These are phyloP conservation scores for Hyphopichia wangnamkhiaoensis DNA, from an alignment of 1,139 yeast genomes.

Conservation along the genomic window DNA sequence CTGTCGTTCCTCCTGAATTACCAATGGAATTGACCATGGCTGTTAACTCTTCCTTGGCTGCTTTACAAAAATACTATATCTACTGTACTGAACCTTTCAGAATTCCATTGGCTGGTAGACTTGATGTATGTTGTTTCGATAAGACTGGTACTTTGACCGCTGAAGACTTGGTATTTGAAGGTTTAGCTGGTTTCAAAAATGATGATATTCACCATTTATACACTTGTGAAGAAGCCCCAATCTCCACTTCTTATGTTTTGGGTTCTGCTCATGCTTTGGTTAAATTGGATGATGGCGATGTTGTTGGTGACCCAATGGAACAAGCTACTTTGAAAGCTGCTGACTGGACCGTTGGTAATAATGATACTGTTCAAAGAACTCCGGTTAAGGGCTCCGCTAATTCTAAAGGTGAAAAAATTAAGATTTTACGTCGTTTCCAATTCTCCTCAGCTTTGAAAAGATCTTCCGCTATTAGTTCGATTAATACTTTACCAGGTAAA, in stretches of 20 bases:
- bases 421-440: conserved; percentile 90
- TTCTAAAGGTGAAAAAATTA: conserved; percentile 52
- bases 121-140: conserved; percentile 97
- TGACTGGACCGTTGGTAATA: conserved; percentile 78
- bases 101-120: conserved; percentile 96
- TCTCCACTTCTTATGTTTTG: conserved; percentile 67
- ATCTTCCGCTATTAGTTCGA: conserved; percentile 83
- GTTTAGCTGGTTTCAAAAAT: conserved; percentile 79
- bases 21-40: conserved; percentile 99
- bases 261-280: conserved; percentile 98
- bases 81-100: conserved; percentile 99
- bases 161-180: conserved; percentile 94
- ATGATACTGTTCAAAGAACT: conserved; percentile 61
- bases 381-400: conserved; percentile 20
- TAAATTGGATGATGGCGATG: conserved; percentile 89
- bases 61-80: conserved; percentile 81
- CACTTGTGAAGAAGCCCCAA: conserved; percentile 60
- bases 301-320: conserved; percentile 99
- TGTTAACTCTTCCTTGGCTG: conserved; percentile 86
- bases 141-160: conserved; percentile 98
- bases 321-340: conserved; percentile 90
- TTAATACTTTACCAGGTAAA: conserved; percentile 51
- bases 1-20: conserved; percentile 98
- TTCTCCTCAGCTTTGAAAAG: conserved; percentile 95
- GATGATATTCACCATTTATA: conserved; percentile 59